Evolutionary conservation across 148 eudicot genomes (phyloP), one percentile per base, ranked within the genome.

Genomic region (Simmondsia chinensis): DNA sequence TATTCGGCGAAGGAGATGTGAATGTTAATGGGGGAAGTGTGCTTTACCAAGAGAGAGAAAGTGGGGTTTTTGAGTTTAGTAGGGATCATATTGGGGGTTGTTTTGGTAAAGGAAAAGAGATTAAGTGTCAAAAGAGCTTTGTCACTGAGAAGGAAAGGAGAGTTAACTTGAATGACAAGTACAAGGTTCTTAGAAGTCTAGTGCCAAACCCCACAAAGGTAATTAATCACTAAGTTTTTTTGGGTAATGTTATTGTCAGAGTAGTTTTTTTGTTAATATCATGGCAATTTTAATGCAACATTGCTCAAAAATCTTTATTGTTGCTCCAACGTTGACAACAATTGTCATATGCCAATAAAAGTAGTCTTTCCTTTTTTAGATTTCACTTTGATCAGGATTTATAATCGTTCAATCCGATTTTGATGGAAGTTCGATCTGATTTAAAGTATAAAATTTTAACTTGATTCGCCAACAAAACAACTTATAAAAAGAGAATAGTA

Each of bases 141-240:
- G 76, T 83, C 7, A 85, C 95, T 53, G 97, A 85, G 35, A 69
- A 64, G 50, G 80, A 82, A 46, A 73, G 95, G 43, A 82, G 97
- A 56, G 72, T 65, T 13, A 69, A 76, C 21, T 68, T 85, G 54
- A 76, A 68, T 66, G 70, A 57, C 30, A 82, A 74, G 62, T 91
- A 48, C 49, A 10, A 31, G 9, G 65, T 46, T 39, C 69, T 91
- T 34, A 79, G 51, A 64, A 38, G 24, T 2, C 69, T 91, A 50
- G 73, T 85, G 29, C 95, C 97, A 11, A 71, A 53, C 23, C 76
- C 95, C 16, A 62, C 79, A 32, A 91, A 91, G 95, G 95, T 91
- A 72, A 6, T 47, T 7, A 12, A 39, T 7, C 20, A 16, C 9
- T 40, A 17, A 5, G 3, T 7, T 12, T 6, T 3, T 15, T 26